These are phyloP conservation scores for Tilletia walkeri DNA, from an alignment of 1,284 basidiomycete species.

Conservation along the genomic window DNA sequence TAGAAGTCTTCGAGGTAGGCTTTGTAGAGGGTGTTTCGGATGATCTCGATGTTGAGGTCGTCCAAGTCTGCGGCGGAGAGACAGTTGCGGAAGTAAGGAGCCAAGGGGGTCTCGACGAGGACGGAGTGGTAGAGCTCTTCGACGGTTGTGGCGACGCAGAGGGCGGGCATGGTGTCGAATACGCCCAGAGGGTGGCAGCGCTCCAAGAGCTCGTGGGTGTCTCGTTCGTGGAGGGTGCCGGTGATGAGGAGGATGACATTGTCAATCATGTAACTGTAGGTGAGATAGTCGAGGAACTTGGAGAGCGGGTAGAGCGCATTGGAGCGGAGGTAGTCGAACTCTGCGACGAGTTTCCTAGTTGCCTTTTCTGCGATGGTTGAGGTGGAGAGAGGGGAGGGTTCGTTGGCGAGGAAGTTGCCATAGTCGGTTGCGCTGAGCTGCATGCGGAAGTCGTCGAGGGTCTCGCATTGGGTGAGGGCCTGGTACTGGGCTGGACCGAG, in stretches of 20 bases:
- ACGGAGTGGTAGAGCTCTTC: constrained; percentile 97
- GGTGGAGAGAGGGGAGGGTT: constrained; percentile 90
- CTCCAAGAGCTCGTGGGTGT: constrained; percentile 93
- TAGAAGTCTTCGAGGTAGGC: constrained; percentile 98
- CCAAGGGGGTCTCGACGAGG: constrained; percentile 93
- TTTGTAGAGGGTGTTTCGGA: constrained; percentile 99
- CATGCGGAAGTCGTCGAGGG: constrained; percentile 74
- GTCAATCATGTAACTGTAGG: constrained; percentile 99
- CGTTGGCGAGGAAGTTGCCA: constrained; percentile 96
- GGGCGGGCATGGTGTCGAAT: constrained; percentile 97
- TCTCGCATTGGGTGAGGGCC: constrained; percentile 96
- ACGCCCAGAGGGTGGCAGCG: constrained; percentile 95
- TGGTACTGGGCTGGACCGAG: constrained; percentile 84
- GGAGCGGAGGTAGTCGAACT: constrained; percentile 89
- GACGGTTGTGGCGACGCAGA: constrained; percentile 99
- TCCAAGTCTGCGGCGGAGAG: constrained; percentile 93
- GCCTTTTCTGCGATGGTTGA: constrained; percentile 94
- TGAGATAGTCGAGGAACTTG: constrained; percentile 97
- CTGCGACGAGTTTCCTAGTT: constrained; percentile 88
- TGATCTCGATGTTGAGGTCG: constrained; percentile 99
- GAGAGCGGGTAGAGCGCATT: constrained; percentile 88
- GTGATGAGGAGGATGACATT: constrained; percentile 97
- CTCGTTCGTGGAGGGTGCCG: constrained; percentile 92
- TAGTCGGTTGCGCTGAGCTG: constrained; percentile 90
- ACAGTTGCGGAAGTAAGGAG: constrained; percentile 97